Conservation (phyloP, 2,329 filamentous ascomycete genomes). For the Alternaria postmessia region DNA sequence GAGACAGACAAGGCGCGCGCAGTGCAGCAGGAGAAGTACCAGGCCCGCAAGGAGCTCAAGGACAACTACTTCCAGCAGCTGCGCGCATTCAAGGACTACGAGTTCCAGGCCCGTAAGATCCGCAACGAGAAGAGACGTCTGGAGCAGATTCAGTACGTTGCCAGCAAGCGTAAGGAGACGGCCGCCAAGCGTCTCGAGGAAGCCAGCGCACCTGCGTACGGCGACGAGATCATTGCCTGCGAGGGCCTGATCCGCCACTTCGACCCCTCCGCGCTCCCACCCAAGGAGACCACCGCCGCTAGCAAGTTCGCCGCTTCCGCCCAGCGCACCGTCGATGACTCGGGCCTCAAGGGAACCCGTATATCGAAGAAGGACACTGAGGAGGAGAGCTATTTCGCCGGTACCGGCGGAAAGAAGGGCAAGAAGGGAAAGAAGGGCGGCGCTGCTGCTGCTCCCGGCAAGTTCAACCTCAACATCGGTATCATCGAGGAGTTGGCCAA, state of each 20-base stretch:
- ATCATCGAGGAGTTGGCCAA: constrained; percentile 90
- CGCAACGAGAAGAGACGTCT: constrained; percentile 79
- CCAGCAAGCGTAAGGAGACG: constrained; percentile 77
- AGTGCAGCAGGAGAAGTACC: constrained; percentile 86
- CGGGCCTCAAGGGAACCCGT: constrained; percentile 84
- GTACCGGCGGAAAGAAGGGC: constrained; percentile 79
- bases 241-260: constrained; percentile 91
- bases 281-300: constrained; percentile 69
- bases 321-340: constrained; percentile 82
- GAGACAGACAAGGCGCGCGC: constrained; percentile 83
- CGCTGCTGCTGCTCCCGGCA: constrained; percentile 58
- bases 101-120: constrained; percentile 81
- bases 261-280: constrained; percentile 72
- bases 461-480: constrained; percentile 87
- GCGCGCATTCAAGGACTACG: constrained; percentile 83
- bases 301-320: constrained; percentile 77
- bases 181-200: constrained; percentile 81
- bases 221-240: constrained; percentile 89
- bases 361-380: constrained; percentile 86
- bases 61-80: constrained; percentile 84
- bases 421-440: constrained; percentile 90
- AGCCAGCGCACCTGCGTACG: constrained; percentile 85
- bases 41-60: constrained; percentile 83
- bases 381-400: constrained; percentile 83
- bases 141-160: constrained; percentile 77